A percentile compares a stretch with the other conserved stretches of the same genome.
These are phyloP conservation scores for Kodamaea ohmeri DNA, from an alignment of 1,139 yeast genomes.

Conservation along the genomic window DNA sequence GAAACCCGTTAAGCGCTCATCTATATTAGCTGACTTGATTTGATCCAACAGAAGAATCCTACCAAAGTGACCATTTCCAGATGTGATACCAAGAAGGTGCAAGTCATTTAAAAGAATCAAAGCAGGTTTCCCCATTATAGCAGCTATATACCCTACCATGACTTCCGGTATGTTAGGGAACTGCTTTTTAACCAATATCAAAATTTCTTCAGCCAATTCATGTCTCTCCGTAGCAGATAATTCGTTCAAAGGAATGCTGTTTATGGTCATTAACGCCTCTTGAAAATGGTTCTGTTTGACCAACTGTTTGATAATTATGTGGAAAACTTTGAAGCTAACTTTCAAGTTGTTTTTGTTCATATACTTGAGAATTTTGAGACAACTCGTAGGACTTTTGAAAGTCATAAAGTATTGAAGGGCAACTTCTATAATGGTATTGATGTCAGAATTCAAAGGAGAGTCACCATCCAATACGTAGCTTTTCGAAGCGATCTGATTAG, in stretches of 20 bases:
- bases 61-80: slow-evolving; percentile 20
- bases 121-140: slow-evolving; percentile 24
- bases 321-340: slow-evolving; percentile 25
- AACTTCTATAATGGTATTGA: slow-evolving; percentile 28
- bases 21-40: slow-evolving; percentile 31
- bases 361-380: slow-evolving; percentile 34
- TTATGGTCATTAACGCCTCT: slow-evolving; percentile 38
- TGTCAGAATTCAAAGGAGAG: slow-evolving; percentile 21
- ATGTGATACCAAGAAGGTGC: slow-evolving; percentile 22
- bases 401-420: slow-evolving; percentile 36
- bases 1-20: slow-evolving; percentile 26
- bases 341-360: slow-evolving; percentile 30
- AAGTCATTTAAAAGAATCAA: slow-evolving; percentile 26
- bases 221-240: slow-evolving; percentile 20
- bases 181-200: slow-evolving; percentile 30
- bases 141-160: slow-evolving; percentile 37
- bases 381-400: slow-evolving; percentile 36
- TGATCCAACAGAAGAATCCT: slow-evolving; percentile 14
- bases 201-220: slow-evolving; percentile 29
- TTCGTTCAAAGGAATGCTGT: slow-evolving; percentile 27
- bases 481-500: slow-evolving; percentile 11
- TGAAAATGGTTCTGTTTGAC: slow-evolving; percentile 29
- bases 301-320: slow-evolving; percentile 28
- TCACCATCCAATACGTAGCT: slow-evolving; percentile 14
- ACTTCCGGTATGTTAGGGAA: slow-evolving; percentile 36